A percentile compares a stretch with the other conserved stretches of the same genome.
Conservation (phyloP, 768 basidiomycete genomes). For the Leccinum subgranulosum region DNA sequence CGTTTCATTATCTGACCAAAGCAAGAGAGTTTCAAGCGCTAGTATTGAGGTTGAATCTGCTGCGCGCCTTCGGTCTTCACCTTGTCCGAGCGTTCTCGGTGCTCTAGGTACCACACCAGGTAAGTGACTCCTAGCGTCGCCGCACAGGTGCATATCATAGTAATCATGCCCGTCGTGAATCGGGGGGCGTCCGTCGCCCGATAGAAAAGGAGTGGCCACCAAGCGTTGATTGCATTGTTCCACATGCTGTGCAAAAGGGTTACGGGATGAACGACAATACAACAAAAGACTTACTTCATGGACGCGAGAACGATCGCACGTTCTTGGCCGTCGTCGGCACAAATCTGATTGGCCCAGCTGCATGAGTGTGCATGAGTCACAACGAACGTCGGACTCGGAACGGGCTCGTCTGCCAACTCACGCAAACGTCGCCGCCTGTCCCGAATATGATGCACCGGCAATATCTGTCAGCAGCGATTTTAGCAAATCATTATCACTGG, state of each 20-base stretch:
- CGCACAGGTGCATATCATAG: constrained; percentile 56
- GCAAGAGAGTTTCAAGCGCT: not conserved
- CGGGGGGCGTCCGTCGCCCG: constrained; percentile 69
- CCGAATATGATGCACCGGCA: constrained; percentile 66
- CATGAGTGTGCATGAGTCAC: not conserved
- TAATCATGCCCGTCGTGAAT: constrained; percentile 67
- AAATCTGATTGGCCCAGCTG: constrained; percentile 80
- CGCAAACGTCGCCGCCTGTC: constrained; percentile 77
- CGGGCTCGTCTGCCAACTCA: constrained; percentile 30
- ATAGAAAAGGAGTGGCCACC: constrained; percentile 72
- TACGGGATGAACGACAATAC: not conserved
- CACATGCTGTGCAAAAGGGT: constrained; percentile 46
- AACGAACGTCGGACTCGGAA: not conserved
- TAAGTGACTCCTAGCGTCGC: constrained; percentile 57
- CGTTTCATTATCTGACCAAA: not conserved
- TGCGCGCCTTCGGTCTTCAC: not conserved
- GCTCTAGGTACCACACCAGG: constrained; percentile 55
- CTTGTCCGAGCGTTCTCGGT: constrained; percentile 27
- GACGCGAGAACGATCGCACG: constrained; percentile 67
- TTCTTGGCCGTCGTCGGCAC: constrained; percentile 67
- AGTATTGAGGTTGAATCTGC: not conserved
- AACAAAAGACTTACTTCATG: constrained; percentile 54
- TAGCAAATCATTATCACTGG: not conserved
- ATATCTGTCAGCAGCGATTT: constrained; percentile 35
- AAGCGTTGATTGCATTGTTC: constrained; percentile 65